These are phyloP conservation scores for Candida sakaeoensis DNA, from an alignment of 805 yeast species.

Conservation along the genomic window DNA sequence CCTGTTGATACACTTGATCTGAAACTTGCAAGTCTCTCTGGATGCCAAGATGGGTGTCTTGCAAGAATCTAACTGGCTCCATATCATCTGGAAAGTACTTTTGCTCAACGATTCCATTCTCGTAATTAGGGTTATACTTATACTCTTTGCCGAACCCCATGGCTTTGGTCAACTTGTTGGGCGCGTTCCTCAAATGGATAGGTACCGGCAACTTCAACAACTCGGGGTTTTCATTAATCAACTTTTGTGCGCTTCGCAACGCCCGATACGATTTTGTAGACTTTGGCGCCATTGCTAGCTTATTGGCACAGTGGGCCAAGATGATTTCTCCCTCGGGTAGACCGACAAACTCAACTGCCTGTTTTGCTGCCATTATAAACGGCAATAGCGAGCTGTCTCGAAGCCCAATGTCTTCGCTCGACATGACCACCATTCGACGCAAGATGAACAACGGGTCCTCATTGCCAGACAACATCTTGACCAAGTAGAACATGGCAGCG, in stretches of 20 bases:
- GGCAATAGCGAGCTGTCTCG: constrained; percentile 82
- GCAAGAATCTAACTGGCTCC: constrained; percentile 42
- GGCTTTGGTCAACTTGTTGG: constrained; percentile 86
- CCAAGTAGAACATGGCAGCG: constrained; percentile 85
- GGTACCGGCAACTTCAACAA: constrained; percentile 66
- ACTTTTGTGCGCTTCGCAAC: constrained; percentile 60
- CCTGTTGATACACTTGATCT: constrained; percentile 12
- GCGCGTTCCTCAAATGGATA: constrained; percentile 88
- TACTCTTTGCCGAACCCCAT: constrained; percentile 81
- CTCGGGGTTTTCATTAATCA: constrained; percentile 55
- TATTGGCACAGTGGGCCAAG: constrained; percentile 90
- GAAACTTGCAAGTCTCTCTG: constrained; percentile 17
- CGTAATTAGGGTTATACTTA: constrained; percentile 82
- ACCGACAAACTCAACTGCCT: constrained; percentile 86
- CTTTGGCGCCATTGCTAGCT: constrained; percentile 79
- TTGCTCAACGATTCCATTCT: constrained; percentile 71
- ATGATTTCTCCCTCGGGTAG: constrained; percentile 91
- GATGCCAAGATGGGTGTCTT: constrained; percentile 53
- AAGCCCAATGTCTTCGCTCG: constrained; percentile 91
- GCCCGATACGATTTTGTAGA: constrained; percentile 85
- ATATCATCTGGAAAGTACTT: constrained; percentile 68
- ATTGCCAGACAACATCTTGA: constrained; percentile 87
- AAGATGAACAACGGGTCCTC: constrained; percentile 90
- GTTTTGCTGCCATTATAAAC: constrained; percentile 80
- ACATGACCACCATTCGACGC: constrained; percentile 88